Percentiles rank a stretch among this genome's conserved stretches.
Conservation (phyloP, 768 basidiomycete genomes). For the Clavulina sp. region DNA sequence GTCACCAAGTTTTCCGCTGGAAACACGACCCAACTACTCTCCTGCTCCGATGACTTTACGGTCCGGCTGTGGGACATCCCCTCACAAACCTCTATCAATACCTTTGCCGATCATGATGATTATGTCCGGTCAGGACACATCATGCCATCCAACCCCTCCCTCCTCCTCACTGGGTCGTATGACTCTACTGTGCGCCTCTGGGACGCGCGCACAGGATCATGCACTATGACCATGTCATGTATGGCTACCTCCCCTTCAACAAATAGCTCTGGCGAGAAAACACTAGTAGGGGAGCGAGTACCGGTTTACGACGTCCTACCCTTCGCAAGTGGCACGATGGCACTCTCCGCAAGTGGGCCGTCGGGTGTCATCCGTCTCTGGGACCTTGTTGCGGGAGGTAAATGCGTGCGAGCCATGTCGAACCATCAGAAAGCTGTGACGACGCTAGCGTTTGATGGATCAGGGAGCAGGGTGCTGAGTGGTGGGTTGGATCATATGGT, state of each 20-base stretch:
- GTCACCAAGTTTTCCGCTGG: slow-evolving; percentile 80
- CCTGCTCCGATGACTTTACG: slow-evolving; percentile 92
- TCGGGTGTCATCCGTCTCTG: slow-evolving; percentile 88
- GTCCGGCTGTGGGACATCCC: slow-evolving; percentile 92
- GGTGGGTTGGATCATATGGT: slow-evolving; percentile 95
- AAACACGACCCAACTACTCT: slow-evolving; percentile 67
- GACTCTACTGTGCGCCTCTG: slow-evolving; percentile 80
- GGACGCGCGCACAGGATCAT: slow-evolving; percentile 67
- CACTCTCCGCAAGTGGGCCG: slow-evolving; percentile 74
- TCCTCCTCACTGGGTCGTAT: slow-evolving; percentile 87
- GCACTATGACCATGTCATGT: slow-evolving; percentile 81
- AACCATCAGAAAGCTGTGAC: slow-evolving; percentile 99
- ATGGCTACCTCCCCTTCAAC: slow-evolving; percentile 19
- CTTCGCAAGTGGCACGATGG: slow-evolving; percentile 78
- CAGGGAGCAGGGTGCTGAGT: slow-evolving; percentile 62
- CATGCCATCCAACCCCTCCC: slow-evolving; percentile 60
- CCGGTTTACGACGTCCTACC: slow-evolving; percentile 89
- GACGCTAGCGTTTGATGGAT: slow-evolving; percentile 61
- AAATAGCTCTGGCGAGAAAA: slow-evolving; percentile 19
- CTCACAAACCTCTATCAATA: slow-evolving; percentile 58
- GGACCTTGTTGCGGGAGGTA: slow-evolving; percentile 85
- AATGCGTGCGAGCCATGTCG: slow-evolving; percentile 77
- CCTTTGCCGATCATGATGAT: slow-evolving; percentile 78
- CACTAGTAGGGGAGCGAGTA: no score
- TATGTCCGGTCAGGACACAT: slow-evolving; percentile 91